Conservation (phyloP, 1,284 basidiomycete genomes). For the Marasmius fiardii region DNA sequence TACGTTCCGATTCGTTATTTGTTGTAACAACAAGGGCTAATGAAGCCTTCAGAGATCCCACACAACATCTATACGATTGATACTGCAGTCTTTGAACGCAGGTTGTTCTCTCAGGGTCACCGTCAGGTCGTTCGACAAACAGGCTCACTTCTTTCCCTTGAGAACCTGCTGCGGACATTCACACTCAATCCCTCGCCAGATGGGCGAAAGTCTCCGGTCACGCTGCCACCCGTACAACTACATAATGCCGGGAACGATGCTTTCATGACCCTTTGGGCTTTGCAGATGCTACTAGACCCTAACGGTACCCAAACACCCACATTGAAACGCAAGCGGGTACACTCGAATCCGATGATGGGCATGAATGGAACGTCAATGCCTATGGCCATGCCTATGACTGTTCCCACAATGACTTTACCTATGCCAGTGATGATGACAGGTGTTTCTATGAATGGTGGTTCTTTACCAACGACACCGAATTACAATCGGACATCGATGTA, state of each 20-base stretch:
- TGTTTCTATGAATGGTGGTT: constrained; percentile 10
- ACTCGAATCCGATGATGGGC: constrained; percentile 1
- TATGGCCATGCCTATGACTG: constrained; percentile 1
- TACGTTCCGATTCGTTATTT: constrained; percentile 30
- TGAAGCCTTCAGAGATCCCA: constrained; percentile 54
- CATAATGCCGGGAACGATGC: constrained; percentile 76
- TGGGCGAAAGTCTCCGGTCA: constrained; percentile 27
- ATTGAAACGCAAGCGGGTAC: not conserved
- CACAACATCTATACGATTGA: constrained; percentile 74
- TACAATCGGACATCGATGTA: constrained; percentile 24
- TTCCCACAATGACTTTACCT: not conserved
- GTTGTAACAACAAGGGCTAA: constrained; percentile 10
- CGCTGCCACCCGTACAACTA: constrained; percentile 40
- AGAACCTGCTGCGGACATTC: constrained; percentile 52
- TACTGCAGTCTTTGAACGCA: constrained; percentile 56
- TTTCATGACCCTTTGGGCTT: constrained; percentile 55
- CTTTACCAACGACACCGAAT: constrained; percentile 5
- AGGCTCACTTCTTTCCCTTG: constrained; percentile 51
- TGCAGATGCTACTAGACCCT: constrained; percentile 63
- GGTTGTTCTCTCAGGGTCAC: constrained; percentile 51
- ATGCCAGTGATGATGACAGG: constrained; percentile 1
- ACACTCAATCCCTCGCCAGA: constrained; percentile 19
- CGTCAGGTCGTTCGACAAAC: constrained; percentile 49
- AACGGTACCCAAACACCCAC: constrained; percentile 27
- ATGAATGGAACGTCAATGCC: not conserved